phyloP scores from a whole-genome alignment of 306 rosid genomes.

The Acmispon strigosus region DNA sequence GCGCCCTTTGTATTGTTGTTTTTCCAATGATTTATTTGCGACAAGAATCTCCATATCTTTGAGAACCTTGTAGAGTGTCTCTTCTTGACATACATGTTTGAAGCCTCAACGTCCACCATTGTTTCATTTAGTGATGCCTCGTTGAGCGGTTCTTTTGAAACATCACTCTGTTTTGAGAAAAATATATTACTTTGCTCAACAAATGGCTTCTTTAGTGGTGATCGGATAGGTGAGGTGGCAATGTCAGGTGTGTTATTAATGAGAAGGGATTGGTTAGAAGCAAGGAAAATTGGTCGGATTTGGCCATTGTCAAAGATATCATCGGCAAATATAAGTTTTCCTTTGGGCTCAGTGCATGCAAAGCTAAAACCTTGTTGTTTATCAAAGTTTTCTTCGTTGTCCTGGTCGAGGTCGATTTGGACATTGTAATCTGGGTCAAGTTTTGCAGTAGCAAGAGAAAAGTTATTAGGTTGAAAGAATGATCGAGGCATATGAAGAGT shows the following conservation, averaged over 20 bases:
- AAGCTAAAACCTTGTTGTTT: too few relatives aligned
- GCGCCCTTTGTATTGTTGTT: background rate
- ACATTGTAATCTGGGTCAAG: too few relatives aligned
- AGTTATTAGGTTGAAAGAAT: background rate
- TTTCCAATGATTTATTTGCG: background rate
- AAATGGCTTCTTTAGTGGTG: conserved; percentile 44
- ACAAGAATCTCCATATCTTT: too few relatives aligned
- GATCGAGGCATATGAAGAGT: background rate
- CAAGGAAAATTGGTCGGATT: conserved; percentile 38
- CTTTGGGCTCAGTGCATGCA: conserved; percentile 20
- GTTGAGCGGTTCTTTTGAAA: background rate
- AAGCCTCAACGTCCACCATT: background rate
- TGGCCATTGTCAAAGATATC: conserved; percentile 51
- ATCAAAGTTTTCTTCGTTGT: too few relatives aligned
- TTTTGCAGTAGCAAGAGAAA: background rate
- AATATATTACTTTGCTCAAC: conserved; percentile 5
- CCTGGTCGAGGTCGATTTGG: background rate
- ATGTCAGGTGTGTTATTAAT: background rate
- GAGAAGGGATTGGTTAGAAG: conserved; percentile 29
- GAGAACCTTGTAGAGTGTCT: too few relatives aligned
- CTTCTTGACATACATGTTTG: background rate
- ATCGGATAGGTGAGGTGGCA: background rate
- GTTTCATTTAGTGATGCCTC: too few relatives aligned
- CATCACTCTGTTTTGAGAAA: background rate
- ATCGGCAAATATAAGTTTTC: conserved; percentile 40